Evolutionary conservation across 2,329 filamentous ascomycete genomes (phyloP), one percentile per base, ranked within the genome.

Genomic region (Exophiala xenobiotica): DNA sequence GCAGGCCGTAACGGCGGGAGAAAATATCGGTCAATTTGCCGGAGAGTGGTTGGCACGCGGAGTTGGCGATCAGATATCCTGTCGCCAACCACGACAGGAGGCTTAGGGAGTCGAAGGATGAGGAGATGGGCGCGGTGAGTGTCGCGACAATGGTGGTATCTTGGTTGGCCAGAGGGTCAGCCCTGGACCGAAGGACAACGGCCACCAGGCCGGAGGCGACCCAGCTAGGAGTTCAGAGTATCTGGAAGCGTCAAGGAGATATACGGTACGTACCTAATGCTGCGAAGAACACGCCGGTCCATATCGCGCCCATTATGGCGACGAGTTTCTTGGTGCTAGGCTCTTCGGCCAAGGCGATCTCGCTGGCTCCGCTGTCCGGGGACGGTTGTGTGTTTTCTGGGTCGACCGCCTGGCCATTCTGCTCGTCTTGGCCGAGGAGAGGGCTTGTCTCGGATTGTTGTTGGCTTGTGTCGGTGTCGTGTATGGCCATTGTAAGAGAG

Each of bases 21-120:
- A 93, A 93, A 43, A 96, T 93, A 66, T 96, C 91, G 0, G 90
- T 96, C 53, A 96, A 69, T 4, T 90, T 83, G 4, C 91, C 91
- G 6, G 87, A 90, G 16, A 96, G 78, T 9, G 90, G 90, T 67
- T 95, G 90, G 62, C 83, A 88, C 0, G 89, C 89, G 1, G 90
- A 87, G 67, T 92, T 95, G 60, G 90, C 86, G 63, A 96, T 90
- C 22, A 95, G 79, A 66, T 95, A 96, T 16, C 88, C 86, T 0
- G 88, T 87, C 0, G 89, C 90, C 6, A 96, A 82, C 90, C 90
- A 96, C 1, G 89, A 91, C 38, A 95, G 78, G 3, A 93, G 76
- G 16, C 85, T 86, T 22, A 95, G 80, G 1, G 88, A 95, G 52
- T 85, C 77, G 70, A 96, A 95, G 37, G 86, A 86, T 65, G 83